Conservation (phyloP, 1,284 basidiomycete genomes). For the Ganoderma lucidum region DNA sequence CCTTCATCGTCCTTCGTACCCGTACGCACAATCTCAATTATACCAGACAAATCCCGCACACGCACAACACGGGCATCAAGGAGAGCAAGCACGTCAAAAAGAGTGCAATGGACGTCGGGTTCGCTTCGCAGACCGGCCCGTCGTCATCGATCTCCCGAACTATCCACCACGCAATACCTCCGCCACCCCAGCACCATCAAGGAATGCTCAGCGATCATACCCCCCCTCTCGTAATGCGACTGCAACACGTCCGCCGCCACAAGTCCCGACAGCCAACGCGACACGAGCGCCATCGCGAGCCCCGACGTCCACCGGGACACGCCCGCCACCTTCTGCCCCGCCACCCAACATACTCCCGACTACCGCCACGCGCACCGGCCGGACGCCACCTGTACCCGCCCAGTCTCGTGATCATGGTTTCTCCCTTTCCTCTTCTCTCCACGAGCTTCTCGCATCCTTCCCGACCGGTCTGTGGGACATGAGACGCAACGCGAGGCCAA, state of each 20-base stretch:
- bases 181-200: neutral
- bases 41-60: neutral
- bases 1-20: neutral
- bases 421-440: neutral
- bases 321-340: neutral
- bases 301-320: neutral
- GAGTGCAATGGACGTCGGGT: neutral
- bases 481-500: conserved; percentile 13
- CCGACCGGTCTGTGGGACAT: conserved; percentile 14
- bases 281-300: neutral
- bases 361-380: neutral
- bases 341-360: neutral
- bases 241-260: neutral
- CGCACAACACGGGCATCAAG: neutral
- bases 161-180: neutral
- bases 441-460: conserved; percentile 10
- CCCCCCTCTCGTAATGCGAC: neutral
- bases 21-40: neutral
- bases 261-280: neutral
- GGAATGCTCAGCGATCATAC: neutral
- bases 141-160: neutral
- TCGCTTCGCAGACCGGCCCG: conserved; percentile 11
- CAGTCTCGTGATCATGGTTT: neutral
- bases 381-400: neutral
- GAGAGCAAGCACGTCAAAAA: too few relatives aligned